Evolutionary conservation across 225 moss, liverwort and hornwort species (phyloP).

Genomic region (Climacium dendroides): DNA sequence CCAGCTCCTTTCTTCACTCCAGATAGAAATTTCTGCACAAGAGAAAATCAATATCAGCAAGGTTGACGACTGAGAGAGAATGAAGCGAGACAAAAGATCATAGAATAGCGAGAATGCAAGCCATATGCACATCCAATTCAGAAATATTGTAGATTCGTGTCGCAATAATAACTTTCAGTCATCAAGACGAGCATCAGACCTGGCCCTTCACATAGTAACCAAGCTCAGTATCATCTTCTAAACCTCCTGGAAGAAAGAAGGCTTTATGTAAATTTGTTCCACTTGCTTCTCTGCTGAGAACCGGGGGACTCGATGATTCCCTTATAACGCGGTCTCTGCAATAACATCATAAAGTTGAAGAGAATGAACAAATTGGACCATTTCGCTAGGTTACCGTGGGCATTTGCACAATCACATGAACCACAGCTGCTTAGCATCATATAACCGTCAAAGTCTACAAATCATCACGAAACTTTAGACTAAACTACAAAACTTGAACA

Average conservation of each 20-base stretch:
- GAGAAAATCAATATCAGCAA: neutral
- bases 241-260: slow-evolving; percentile 72
- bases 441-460: neutral
- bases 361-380: neutral
- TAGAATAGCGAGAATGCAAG: neutral
- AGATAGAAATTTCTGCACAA: slow-evolving; percentile 35
- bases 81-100: neutral
- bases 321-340: slow-evolving; percentile 35
- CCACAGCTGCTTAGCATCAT: neutral
- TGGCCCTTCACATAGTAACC: slow-evolving; percentile 91
- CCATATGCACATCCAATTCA: neutral
- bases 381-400: neutral
- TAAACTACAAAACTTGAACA: neutral
- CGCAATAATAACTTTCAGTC: neutral
- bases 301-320: neutral
- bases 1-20: slow-evolving; percentile 61
- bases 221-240: slow-evolving; percentile 63
- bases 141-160: neutral
- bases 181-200: slow-evolving; percentile 20
- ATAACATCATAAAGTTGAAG: neutral
- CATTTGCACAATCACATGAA: neutral
- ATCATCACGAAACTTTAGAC: neutral
- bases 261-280: slow-evolving; percentile 79
- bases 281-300: slow-evolving; percentile 53
- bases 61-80: neutral